Base-by-base conservation (phyloP, 352 stramenopile genomes). In the Stramenopiles sp. region DNA sequence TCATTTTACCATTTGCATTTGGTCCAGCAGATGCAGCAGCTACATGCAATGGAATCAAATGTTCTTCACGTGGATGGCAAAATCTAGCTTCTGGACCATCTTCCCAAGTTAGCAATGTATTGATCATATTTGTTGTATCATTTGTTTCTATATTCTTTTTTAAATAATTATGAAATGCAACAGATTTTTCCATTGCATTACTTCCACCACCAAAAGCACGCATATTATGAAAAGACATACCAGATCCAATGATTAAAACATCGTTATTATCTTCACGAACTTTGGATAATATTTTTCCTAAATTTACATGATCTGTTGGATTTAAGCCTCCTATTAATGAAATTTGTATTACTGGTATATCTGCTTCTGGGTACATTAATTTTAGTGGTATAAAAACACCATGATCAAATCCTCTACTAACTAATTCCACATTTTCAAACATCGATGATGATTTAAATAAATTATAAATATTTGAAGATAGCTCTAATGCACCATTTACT, bases 371-470 rank as follows among this genome's bases (percentile, higher is more conserved):
- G 65, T 89, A 91, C 82, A 95, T 92, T 32, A 95, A 76, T 79
- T 92, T 89, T 78, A 97, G 85, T 1, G 91, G 91, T n/a, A 97
- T 86, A 81, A 96, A 96, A 13, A 93, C 86, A 13, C 92, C 92
- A 86, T 96, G 92, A 83, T 97, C 92, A 78, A 89, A 94, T 0
- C 90, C 90, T n/a, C n/a, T n/a, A 31, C 91, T 85, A 20, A 86
- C 80, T 0, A 80, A 65, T 43, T 93, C 84, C 0, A 91, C 79
- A 80, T 85, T 80, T 4, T 84, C 83, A 20, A 78, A 78, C 33
- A 95, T 87, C 63, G 85, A 84, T 30, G 82, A 83, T 20, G 83
- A 80, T 1, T 80, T 32, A 0, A 96, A 83, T 7, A 93, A 79
- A 0, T 81, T 38, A 30, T 91, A 83, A 76, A 96, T 90, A 79